Base-by-base conservation (phyloP, 2,329 filamentous ascomycete genomes). In the Fusarium sp. region DNA sequence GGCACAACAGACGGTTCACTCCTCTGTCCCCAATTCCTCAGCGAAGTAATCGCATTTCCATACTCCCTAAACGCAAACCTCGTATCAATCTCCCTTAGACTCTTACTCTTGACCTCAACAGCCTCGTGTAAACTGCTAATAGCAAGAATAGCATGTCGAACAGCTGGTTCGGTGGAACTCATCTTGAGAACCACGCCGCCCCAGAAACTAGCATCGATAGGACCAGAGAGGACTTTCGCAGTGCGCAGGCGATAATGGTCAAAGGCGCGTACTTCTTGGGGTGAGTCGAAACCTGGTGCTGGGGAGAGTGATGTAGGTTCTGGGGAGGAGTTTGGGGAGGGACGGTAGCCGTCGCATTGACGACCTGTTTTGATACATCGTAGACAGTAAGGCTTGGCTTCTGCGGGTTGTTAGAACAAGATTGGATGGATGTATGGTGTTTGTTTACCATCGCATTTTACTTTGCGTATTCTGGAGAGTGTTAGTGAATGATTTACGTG, bases 331-430 rank as follows among this genome's bases (percentile, higher is more conserved):
- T 70, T 62, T 7, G 71, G 63, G 2, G 56, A 72, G 18, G 77
- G 68, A 14, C 79, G 74, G 62, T 90, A 89, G 64, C 88, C 88
- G 75, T 90, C 88, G 74, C 88, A 90, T 71, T 83, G 85, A 57
- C 88, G 83, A 17, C 88, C 87, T 6, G 87, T 89, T 62, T 84
- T 86, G 38, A 83, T 83, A 73, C 88, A 90, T 62, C 86, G 84
- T 39, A 83, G 78, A 71, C 88, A 90, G 42, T 78, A 80, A 3
- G 87, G 87, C 62, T 86, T 88, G 22, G 78, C 80, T 83, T 78
- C 86, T 88, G 59, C 15, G 27, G 3, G 33, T 49, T 44, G 50
- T 65, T 63, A 57, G 44, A 53, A n/a, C 0, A n/a, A 7, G 7
- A 7, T 4, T 0, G 0, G 9, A 25, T 1, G 22, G 3, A n/a